Conservation (phyloP, 2,329 filamentous ascomycete species). For the Aurifilum marmelostoma region DNA sequence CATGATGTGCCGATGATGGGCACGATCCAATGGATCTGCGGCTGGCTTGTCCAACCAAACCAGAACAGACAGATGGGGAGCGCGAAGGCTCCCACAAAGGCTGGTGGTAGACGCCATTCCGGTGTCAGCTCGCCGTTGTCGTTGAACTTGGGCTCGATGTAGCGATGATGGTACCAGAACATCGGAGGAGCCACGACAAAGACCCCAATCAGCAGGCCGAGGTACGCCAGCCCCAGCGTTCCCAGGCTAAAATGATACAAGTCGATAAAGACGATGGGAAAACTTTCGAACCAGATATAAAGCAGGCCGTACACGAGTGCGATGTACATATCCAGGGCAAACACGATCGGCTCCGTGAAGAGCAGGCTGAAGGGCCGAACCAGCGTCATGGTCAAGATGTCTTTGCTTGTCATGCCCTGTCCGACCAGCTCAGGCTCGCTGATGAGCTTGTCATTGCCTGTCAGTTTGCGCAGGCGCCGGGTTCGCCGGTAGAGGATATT, state of each 20-base stretch:
- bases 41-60: slow-evolving; percentile 56
- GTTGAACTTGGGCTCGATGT: slow-evolving; percentile 64
- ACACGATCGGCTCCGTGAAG: slow-evolving; percentile 56
- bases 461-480: slow-evolving; percentile 47
- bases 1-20: slow-evolving; percentile 26
- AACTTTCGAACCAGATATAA: slow-evolving; percentile 57
- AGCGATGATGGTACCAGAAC: slow-evolving; percentile 66
- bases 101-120: slow-evolving; percentile 66
- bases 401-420: slow-evolving; percentile 47
- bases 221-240: slow-evolving; percentile 51
- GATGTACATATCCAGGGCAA: slow-evolving; percentile 63
- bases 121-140: slow-evolving; percentile 62
- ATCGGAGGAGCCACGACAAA: slow-evolving; percentile 57
- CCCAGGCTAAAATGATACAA: slow-evolving; percentile 55
- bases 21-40: slow-evolving; percentile 28
- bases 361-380: slow-evolving; percentile 63
- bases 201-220: slow-evolving; percentile 50
- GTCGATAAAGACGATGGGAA: slow-evolving; percentile 55
- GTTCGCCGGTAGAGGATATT: slow-evolving; percentile 59
- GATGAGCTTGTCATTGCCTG: slow-evolving; percentile 44
- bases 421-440: slow-evolving; percentile 58
- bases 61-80: slow-evolving; percentile 58
- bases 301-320: slow-evolving; percentile 53
- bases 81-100: slow-evolving; percentile 59
- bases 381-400: slow-evolving; percentile 53